Percentiles rank a stretch among this genome's conserved stretches.
Evolutionary conservation across 2,329 filamentous ascomycete genomes (phyloP).

Genomic region (Stylonectria norvegica): DNA sequence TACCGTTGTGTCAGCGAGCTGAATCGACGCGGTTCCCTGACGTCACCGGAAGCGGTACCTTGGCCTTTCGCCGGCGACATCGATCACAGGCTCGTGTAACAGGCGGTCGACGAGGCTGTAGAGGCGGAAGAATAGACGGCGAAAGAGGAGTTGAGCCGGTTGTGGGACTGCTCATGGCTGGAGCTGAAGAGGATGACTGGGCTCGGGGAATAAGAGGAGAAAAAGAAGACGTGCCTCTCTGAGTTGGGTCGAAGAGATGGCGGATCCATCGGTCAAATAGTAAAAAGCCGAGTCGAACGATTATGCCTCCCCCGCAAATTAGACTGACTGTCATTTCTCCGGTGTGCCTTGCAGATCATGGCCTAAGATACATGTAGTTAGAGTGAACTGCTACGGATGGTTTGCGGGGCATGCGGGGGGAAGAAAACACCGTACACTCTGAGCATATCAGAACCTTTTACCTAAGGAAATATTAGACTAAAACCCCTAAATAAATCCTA

Average conservation of each 20-base stretch:
- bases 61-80: conserved; percentile 36
- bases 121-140: conserved; percentile 11
- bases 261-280: conserved; percentile 20
- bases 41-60: conserved; percentile 22
- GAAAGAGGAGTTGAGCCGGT: conserved; percentile 16
- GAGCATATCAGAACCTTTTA: no score
- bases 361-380: no score
- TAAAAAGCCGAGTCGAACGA: no score
- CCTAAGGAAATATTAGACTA: no score
- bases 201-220: no score
- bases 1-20: conserved; percentile 12
- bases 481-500: no score
- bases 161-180: conserved; percentile 15
- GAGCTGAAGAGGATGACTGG: no score
- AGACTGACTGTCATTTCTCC: conserved; percentile 12
- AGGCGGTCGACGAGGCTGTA: conserved; percentile 19
- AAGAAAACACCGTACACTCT: conserved; percentile 3
- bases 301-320: conserved; percentile 7
- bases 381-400: no score
- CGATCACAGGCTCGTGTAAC: conserved; percentile 34
- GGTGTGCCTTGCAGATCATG: conserved; percentile 20
- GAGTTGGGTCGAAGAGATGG: no score
- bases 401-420: no score
- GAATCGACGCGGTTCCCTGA: conserved; percentile 11
- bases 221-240: no score